phyloP scores from a whole-genome alignment of 306 rosid genomes.

The Vigna hirtella region DNA sequence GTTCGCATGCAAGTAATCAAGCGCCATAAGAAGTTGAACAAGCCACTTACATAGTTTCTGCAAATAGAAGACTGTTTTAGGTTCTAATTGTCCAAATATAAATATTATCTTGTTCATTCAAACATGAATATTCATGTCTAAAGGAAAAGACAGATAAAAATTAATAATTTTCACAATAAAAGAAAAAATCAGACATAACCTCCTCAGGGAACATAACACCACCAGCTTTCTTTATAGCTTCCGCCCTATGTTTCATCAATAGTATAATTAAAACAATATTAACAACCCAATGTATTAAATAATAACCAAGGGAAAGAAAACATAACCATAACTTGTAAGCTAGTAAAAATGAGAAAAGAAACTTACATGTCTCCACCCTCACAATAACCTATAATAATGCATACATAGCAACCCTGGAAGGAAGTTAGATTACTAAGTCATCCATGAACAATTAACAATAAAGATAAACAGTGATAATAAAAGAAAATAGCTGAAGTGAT shows the following conservation, averaged over 20 bases:
- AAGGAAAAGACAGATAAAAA: background rate
- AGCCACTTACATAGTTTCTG: constrained; percentile 95
- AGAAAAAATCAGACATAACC: constrained; percentile 50
- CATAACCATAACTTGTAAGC: constrained; percentile 12
- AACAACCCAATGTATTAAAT: constrained; percentile 40
- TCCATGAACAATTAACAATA: constrained; percentile 31
- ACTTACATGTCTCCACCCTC: constrained; percentile 96
- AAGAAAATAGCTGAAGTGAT: constrained; percentile 18
- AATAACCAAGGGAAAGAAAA: constrained; percentile 38
- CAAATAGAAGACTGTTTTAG: constrained; percentile 36
- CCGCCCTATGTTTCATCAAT: constrained; percentile 68
- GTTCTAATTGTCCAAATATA: constrained; percentile 27
- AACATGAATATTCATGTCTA: constrained; percentile 8
- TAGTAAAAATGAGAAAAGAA: constrained; percentile 34
- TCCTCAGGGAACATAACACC: constrained; percentile 78
- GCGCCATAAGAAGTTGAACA: constrained; percentile 96
- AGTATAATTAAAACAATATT: constrained; percentile 31
- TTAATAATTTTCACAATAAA: constrained; percentile 19
- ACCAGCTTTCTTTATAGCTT: constrained; percentile 75
- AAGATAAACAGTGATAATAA: constrained; percentile 17
- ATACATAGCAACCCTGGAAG: constrained; percentile 93
- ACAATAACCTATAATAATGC: constrained; percentile 88
- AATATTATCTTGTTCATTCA: constrained; percentile 1
- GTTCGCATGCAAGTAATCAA: constrained; percentile 83
- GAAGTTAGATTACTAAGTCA: constrained; percentile 34